Base-by-base conservation (phyloP, 805 yeast species). In the Hanseniaspora osmophila region DNA sequence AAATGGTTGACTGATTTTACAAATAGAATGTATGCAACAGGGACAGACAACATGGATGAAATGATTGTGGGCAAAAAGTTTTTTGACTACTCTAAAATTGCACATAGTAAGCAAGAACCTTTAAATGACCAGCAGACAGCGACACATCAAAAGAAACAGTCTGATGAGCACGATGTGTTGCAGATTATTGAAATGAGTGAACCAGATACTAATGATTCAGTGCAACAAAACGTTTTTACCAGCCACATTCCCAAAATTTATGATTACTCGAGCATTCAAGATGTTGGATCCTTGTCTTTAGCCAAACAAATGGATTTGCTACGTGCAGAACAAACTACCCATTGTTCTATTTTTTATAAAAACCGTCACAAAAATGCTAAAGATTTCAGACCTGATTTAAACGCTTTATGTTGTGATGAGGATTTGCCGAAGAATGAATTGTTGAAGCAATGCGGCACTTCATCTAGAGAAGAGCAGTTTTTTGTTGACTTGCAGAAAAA, bases 311-410 rank as follows among this genome's bases (percentile, higher is more conserved):
- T 49, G 1, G 51, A 49, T 16, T 44, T 50, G 32, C 46, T 53
- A 2, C 45, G 42, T 17, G 47, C 60, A 9, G 64, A 60, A 42
- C 49, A 53, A 35, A 60, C 63, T 16, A 55, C 56, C 22, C 64
- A 60, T 47, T 56, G 60, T 39, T 42, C 54, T 10, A 47, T 59
- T 15, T 60, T 59, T 47, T 63, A 60, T 44, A 51, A 49, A 30
- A 41, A 47, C 32, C 48, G 41, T 9, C 59, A 56, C 40, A 33
- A 39, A 19, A 47, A 44, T 16, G 22, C 30, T 17, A 38, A 45
- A 6, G 45, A 42, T 11, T 59, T 47, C 44, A 48, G 62, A 44
- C 63, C 64, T 5, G 63, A 60, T 44, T 40, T 55, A 6, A 43
- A 52, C 6, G 18, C 51, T 9, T 48, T 51, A 40, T 59, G 64